These are phyloP conservation scores for Plasmodium vivax DNA, from an alignment of 169 alveolate genomes.

Conservation along the genomic window DNA sequence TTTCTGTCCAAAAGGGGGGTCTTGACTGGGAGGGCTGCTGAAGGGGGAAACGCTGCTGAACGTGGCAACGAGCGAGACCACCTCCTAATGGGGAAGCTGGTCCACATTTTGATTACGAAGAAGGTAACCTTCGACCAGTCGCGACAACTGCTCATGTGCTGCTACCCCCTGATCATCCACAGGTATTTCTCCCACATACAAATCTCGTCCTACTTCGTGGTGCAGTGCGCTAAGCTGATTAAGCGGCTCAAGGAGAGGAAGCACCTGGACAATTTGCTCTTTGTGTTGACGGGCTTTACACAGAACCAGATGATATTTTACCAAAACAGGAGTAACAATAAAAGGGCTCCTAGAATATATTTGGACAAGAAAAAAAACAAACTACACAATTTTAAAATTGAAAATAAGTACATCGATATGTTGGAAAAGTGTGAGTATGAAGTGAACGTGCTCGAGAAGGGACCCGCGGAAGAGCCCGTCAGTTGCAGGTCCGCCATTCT, in stretches of 20 bases:
- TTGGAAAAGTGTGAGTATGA: constrained; percentile 48
- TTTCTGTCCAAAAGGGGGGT: constrained; percentile 18
- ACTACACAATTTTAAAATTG: constrained; percentile 51
- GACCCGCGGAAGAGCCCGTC: constrained; percentile 4
- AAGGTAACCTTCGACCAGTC: constrained; percentile 24
- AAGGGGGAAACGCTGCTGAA: not conserved
- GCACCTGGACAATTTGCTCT: constrained; percentile 58
- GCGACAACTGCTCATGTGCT: constrained; percentile 47
- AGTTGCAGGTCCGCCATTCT: constrained; percentile 67
- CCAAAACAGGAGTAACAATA: constrained; percentile 24
- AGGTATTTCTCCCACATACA: constrained; percentile 62
- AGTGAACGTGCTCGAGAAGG: constrained; percentile 4
- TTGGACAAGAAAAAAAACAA: constrained; percentile 44
- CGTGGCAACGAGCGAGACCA: not conserved
- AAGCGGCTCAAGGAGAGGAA: not conserved
- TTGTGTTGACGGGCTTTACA: constrained; percentile 57
- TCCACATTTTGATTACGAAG: constrained; percentile 30
- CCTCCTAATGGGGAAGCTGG: constrained; percentile 15
- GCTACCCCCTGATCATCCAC: constrained; percentile 53
- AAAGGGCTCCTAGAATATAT: not conserved
- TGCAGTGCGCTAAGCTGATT: constrained; percentile 62
- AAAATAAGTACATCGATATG: constrained; percentile 62
- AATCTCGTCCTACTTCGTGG: constrained; percentile 37
- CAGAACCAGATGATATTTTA: constrained; percentile 59
- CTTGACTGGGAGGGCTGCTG: not conserved